Evolutionary conservation across 768 basidiomycete species (phyloP), one percentile per base, ranked within the genome.

Genomic region (Lactifluus rugatus): DNA sequence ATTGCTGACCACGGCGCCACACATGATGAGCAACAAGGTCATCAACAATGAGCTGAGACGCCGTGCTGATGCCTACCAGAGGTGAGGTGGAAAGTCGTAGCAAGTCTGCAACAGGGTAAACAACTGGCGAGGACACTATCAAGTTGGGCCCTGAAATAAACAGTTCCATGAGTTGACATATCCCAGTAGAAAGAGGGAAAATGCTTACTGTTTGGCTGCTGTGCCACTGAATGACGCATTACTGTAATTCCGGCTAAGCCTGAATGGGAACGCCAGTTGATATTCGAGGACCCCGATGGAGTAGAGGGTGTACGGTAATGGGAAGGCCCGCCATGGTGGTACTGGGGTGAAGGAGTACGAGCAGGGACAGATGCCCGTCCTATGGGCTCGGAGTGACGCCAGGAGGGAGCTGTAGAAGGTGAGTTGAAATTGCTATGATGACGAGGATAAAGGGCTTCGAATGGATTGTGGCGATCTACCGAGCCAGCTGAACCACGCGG

Each of bases 1-100:
- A 50, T 2, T 44, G 50, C 13, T 61, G 48, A 5, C 63, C 61
- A 31, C 63, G 63, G 5, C 63, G 61, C 63, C 63, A 64, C 28
- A 62, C 57, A 39, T 64, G 46, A 47, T 59, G 61, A n/a, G 61
- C 57, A 17, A 62, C 54, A 5, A 56, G 61, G 32, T 64, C 57
- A 41, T 64, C 54, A n/a, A 64, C 50, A 13, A 50, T 21, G 5
- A 41, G 37, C 11, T 52, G 57, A 14, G 61, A 51, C 36, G 49
- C 44, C 13, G 23, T 37, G 52, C 41, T 62, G 14, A 64, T 39
- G 19, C 61, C 63, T 4, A 62, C 61, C 13, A 56, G 63, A 14
- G 63, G 63, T 9, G 63, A 64, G 4, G 37, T 37, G 8, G 61
- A 58, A 39, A 62, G 61, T 42, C 46, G 51, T 37, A 64, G 57